Evolutionary conservation across 192 early-diverging fungal genomes (phyloP).

Genomic region (Podila verticillata): DNA sequence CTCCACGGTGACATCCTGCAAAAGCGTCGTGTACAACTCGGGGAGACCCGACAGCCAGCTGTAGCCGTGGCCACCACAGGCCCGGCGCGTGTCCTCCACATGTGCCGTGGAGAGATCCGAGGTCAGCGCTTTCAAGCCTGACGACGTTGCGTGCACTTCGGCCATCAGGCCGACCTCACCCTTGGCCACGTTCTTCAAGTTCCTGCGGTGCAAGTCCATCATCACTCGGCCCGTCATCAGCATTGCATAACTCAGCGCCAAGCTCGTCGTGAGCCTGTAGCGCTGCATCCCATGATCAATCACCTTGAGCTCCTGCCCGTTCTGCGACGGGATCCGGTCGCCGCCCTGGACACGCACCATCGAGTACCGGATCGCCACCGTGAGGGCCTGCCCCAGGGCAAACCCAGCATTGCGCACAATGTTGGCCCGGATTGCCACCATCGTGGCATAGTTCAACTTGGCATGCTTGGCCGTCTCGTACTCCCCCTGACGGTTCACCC

Average conservation of each 20-base stretch:
- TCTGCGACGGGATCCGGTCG: slow-evolving; percentile 52
- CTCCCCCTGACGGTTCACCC: slow-evolving; percentile 72
- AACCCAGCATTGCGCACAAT: slow-evolving; percentile 71
- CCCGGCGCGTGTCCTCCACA: slow-evolving; percentile 33
- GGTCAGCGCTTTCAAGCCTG: slow-evolving; percentile 87
- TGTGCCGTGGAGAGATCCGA: slow-evolving; percentile 54
- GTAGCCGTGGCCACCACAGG: slow-evolving; percentile 50
- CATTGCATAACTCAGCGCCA: slow-evolving; percentile 86
- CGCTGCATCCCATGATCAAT: slow-evolving; percentile 90
- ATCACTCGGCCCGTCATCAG: slow-evolving; percentile 83
- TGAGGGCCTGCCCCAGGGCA: slow-evolving; percentile 65
- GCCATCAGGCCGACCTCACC: slow-evolving; percentile 54
- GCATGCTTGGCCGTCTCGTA: slow-evolving; percentile 78
- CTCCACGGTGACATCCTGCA: slow-evolving; percentile 39
- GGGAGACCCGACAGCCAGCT: slow-evolving; percentile 30
- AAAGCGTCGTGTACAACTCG: slow-evolving; percentile 34
- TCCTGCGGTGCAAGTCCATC: slow-evolving; percentile 67
- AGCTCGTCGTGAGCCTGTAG: slow-evolving; percentile 79
- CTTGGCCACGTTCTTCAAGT: slow-evolving; percentile 69
- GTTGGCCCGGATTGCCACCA: slow-evolving; percentile 79
- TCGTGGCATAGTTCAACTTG: slow-evolving; percentile 81
- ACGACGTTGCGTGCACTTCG: slow-evolving; percentile 84
- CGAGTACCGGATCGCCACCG: slow-evolving; percentile 89
- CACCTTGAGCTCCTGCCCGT: slow-evolving; percentile 76
- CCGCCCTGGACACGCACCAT: slow-evolving; percentile 79